Base-by-base conservation (phyloP, 345 rosid genomes). In the Sisymbrium irio region DNA sequence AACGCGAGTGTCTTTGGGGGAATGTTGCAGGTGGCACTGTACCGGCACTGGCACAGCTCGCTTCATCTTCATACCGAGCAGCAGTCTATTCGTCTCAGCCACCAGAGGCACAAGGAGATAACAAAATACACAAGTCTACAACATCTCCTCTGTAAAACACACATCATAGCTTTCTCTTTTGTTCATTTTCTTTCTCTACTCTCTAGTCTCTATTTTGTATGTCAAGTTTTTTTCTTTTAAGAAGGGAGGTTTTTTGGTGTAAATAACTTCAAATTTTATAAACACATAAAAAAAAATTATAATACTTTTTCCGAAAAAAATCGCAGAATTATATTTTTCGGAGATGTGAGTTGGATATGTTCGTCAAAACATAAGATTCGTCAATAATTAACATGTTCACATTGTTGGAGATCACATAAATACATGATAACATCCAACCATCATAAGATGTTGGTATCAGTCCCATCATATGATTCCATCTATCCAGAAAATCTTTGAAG, bases 41-140 rank as follows among this genome's bases (percentile, higher is more conserved):
- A 53, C 96, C 93, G 0, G 93, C 97, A 1, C 36, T 91, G 49
- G 93, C 96, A 1, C 98, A 94, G 64, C 86, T 94, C 1, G 89
- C 85, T 15, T 88, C 98, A 40, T 89, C 98, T 39, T 87, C 96
- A 18, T 91, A 86, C 77, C 84, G 78, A 58, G 90, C 98, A 19
- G 86, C 88, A 32, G 76, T 83, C 20, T 82, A 86, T 19, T 81
- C 90, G n/a, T 72, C 84, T 45, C 77, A 83, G 17, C 61, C 69
- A 41, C 85, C 88, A 45, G 32, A 82, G 3, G 72, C 80, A 53
- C 60, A 86, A 39, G 67, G 77, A 75, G 86, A 81, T 9, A 84
- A 82, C 47, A 87, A 92, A 76, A 58, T 86, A 56, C 87, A 78
- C 32, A 80, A 88, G 78, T 80, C 93, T 42, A 77, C 83, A 46